Conservation (phyloP, 345 rosid genomes). For the Lepidium aucheri region DNA sequence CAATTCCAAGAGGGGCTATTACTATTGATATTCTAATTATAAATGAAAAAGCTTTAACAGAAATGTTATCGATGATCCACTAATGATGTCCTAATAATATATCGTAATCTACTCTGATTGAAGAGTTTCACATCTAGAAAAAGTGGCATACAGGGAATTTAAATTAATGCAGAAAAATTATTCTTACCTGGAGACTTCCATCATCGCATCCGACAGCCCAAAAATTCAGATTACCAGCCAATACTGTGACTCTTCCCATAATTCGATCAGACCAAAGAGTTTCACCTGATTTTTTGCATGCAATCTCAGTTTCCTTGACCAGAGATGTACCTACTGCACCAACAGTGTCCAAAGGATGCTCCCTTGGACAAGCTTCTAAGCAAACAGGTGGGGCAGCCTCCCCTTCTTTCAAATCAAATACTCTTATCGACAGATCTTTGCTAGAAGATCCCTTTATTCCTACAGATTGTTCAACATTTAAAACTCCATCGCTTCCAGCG, state of each 20-base stretch:
- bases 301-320: constrained; percentile 80
- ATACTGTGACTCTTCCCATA: constrained; percentile 78
- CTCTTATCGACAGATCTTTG: constrained; percentile 57
- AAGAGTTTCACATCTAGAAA: not conserved
- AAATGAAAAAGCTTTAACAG: not conserved
- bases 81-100: not conserved
- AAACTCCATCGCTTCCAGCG: constrained; percentile 44
- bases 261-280: constrained; percentile 92
- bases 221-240: constrained; percentile 94
- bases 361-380: constrained; percentile 87
- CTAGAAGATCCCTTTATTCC: constrained; percentile 40
- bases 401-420: constrained; percentile 76
- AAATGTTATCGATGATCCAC: not conserved
- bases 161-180: constrained; percentile 3
- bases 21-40: not conserved
- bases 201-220: constrained; percentile 99
- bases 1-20: not conserved
- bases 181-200: constrained; percentile 82
- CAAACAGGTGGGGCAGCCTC: constrained; percentile 57
- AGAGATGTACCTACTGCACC: constrained; percentile 54
- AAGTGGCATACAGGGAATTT: not conserved
- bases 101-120: not conserved
- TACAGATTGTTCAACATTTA: constrained; percentile 57
- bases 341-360: constrained; percentile 65
- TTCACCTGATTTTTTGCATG: constrained; percentile 63